phyloP scores from a whole-genome alignment of 768 basidiomycete genomes.

The Cubamyces sp. region DNA sequence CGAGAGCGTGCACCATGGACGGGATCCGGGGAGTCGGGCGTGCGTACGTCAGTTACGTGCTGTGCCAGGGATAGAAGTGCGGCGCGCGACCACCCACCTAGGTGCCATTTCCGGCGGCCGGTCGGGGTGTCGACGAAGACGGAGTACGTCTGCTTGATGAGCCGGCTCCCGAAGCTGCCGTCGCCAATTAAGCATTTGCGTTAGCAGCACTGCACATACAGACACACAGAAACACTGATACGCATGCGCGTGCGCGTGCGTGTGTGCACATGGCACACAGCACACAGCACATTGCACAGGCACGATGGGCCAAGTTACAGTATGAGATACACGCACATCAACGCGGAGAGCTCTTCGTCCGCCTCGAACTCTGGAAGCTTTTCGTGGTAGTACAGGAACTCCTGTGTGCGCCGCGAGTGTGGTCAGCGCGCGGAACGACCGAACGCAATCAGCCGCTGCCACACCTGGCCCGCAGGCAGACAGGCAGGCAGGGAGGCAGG shows the following conservation, averaged over 20 bases:
- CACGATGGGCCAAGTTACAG: too few species aligned
- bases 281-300: too few species aligned
- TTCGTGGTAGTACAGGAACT: slow-evolving; percentile 79
- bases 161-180: slow-evolving; percentile 41
- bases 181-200: slow-evolving; percentile 10
- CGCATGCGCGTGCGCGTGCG: slow-evolving; percentile 35
- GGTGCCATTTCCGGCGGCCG: slow-evolving; percentile 81
- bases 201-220: too few species aligned
- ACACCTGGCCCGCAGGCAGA: too few species aligned
- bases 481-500: background rate
- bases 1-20: slow-evolving; percentile 1
- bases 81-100: slow-evolving; percentile 53
- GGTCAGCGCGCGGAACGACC: slow-evolving; percentile 10
- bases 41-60: slow-evolving; percentile 7
- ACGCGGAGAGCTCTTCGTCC: slow-evolving; percentile 25
- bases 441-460: background rate
- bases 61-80: slow-evolving; percentile 15
- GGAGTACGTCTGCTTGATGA: slow-evolving; percentile 83
- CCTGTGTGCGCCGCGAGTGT: slow-evolving; percentile 45
- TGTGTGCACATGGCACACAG: slow-evolving; percentile 24
- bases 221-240: too few species aligned
- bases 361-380: slow-evolving; percentile 45
- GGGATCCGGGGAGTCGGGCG: background rate
- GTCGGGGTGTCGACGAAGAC: slow-evolving; percentile 68
- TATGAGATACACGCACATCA: slow-evolving; percentile 30